A percentile compares a stretch with the other conserved stretches of the same genome.
Evolutionary conservation across 1,284 basidiomycete species (phyloP).

Genomic region (Leccinum subfulvum): DNA sequence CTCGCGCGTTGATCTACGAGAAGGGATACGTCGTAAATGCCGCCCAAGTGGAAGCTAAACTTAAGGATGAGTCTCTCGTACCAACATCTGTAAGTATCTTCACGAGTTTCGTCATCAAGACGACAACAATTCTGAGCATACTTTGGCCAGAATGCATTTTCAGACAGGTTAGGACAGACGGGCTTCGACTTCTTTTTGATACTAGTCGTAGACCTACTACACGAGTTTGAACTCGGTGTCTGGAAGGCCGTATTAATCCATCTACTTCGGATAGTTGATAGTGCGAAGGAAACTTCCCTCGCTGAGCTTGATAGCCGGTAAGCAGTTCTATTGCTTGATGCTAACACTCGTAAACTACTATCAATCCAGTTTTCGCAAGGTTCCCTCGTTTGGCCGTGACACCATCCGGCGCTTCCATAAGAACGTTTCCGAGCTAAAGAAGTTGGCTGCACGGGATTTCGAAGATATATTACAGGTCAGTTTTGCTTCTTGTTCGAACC

Average conservation of each 20-base stretch:
- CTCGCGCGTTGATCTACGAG: neutral
- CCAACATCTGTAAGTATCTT: neutral
- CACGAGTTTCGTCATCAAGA: neutral
- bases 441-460: too few relatives aligned
- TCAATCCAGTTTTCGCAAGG: too few relatives aligned
- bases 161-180: neutral
- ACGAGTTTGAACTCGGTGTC: conserved; percentile 1
- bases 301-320: too few relatives aligned
- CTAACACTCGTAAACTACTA: too few relatives aligned
- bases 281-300: too few relatives aligned
- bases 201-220: neutral
- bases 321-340: too few relatives aligned
- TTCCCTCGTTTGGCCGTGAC: too few relatives aligned
- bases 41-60: neutral
- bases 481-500: too few relatives aligned
- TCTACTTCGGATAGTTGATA: too few relatives aligned
- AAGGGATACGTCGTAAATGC: neutral
- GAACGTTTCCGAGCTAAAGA: too few relatives aligned
- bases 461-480: too few relatives aligned
- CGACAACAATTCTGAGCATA: neutral
- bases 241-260: neutral
- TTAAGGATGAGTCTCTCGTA: neutral
- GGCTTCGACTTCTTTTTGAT: neutral
- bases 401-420: too few relatives aligned
- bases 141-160: conserved; percentile 1